Evolutionary conservation across 257 asterid species (phyloP).

Genomic region (Galeopsis tetrahit): DNA sequence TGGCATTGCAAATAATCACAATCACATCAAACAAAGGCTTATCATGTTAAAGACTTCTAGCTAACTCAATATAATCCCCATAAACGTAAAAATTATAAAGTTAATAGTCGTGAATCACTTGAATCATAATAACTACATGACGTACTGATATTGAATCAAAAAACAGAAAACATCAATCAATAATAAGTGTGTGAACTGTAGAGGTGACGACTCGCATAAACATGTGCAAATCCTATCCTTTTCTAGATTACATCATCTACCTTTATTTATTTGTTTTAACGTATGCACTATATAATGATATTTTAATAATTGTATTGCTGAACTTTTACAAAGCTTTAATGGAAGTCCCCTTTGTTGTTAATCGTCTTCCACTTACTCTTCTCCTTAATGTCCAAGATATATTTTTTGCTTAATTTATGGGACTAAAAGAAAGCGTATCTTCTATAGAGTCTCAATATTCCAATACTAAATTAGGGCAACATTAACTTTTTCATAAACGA

Average conservation of each 20-base stretch:
- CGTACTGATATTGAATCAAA: background rate
- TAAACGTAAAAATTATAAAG: too few relatives aligned
- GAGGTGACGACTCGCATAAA: background rate
- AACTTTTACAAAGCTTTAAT: constrained; percentile 21
- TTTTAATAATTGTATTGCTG: background rate
- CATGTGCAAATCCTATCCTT: constrained; percentile 4
- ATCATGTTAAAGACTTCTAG: too few relatives aligned
- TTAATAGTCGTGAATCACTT: too few relatives aligned
- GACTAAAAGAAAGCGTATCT: constrained; percentile 22
- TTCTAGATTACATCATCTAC: constrained; percentile 36
- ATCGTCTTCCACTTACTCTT: constrained; percentile 24
- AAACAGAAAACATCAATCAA: background rate
- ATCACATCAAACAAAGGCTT: too few relatives aligned
- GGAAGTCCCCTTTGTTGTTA: constrained; percentile 16
- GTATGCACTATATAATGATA: background rate
- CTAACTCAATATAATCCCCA: too few relatives aligned
- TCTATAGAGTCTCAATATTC: background rate
- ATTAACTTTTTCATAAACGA: constrained; percentile 4
- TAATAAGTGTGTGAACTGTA: background rate
- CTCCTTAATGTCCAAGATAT: constrained; percentile 29
- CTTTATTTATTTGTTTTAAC: background rate
- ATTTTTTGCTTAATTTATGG: constrained; percentile 11
- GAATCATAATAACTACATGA: background rate
- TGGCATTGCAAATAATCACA: too few relatives aligned
- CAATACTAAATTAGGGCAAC: constrained; percentile 20